These are phyloP conservation scores for Tilletiopsis washingtonensis DNA, from an alignment of 1,284 basidiomycete genomes.

Conservation along the genomic window DNA sequence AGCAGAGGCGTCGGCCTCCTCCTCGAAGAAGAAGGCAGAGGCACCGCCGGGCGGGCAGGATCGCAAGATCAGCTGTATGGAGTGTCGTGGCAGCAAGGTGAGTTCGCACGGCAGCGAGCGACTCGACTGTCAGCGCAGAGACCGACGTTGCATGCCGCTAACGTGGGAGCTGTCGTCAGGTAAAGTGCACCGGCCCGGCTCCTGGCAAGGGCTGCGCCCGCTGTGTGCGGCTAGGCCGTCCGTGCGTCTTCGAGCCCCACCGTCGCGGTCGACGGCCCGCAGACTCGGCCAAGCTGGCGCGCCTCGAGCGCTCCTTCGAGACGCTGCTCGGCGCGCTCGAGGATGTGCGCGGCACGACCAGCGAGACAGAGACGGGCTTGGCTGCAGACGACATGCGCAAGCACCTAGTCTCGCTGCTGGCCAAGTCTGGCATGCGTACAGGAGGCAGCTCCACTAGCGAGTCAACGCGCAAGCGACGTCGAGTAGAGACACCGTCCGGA, in stretches of 20 bases:
- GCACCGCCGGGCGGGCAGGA: neutral
- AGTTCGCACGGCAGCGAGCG: neutral
- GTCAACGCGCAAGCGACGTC: no score
- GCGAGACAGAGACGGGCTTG: neutral
- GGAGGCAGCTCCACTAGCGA: neutral
- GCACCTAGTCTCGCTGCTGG: neutral
- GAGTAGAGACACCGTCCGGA: no score
- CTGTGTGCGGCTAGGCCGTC: neutral
- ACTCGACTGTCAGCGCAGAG: neutral
- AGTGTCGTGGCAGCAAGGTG: constrained; percentile 3
- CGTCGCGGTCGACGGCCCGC: neutral
- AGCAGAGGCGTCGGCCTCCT: no score
- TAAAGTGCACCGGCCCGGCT: constrained; percentile 3
- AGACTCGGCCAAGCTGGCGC: neutral
- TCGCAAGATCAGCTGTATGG: constrained; percentile 3
- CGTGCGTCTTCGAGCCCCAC: constrained; percentile 3
- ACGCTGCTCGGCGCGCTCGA: constrained; percentile 1
- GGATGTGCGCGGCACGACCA: neutral
- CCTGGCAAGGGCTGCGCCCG: constrained; percentile 1
- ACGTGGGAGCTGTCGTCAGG: neutral
- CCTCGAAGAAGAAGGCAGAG: no score
- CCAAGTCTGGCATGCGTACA: no score
- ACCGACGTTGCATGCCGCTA: neutral
- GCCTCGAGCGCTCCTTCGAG: constrained; percentile 1
- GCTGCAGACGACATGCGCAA: neutral